phyloP scores from a whole-genome alignment of 2,329 filamentous ascomycete species.

The Diaporthe citri region DNA sequence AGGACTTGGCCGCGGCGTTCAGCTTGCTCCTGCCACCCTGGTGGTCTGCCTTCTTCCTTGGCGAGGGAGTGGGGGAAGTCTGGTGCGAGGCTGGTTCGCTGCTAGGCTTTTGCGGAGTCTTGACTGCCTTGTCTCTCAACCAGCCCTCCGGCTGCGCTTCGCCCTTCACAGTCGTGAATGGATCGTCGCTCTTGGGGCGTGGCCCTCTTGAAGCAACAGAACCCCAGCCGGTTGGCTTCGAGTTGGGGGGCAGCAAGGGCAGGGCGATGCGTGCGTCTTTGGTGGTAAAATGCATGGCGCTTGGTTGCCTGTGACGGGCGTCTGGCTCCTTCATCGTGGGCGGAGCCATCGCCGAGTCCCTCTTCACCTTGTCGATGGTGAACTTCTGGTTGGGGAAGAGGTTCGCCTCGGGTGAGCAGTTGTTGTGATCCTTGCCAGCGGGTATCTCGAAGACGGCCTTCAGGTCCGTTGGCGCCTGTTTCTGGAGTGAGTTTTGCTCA shows the following conservation, averaged over 20 bases:
- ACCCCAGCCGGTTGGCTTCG: constrained; percentile 26
- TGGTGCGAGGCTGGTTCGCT: not conserved
- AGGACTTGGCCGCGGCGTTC: constrained; percentile 42
- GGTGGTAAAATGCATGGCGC: not conserved
- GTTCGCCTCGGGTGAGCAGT: constrained; percentile 26
- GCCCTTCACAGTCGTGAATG: not conserved
- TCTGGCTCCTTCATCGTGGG: not conserved
- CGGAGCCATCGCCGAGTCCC: not conserved
- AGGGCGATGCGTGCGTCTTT: constrained; percentile 28
- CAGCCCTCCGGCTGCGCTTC: not conserved
- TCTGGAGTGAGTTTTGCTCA: not conserved
- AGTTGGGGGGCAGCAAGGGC: constrained; percentile 22
- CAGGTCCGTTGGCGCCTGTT: constrained; percentile 14
- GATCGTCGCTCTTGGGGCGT: constrained; percentile 25
- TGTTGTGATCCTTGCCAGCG: not conserved
- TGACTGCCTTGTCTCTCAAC: constrained; percentile 24
- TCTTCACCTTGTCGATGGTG: constrained; percentile 36
- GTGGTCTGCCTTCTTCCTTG: constrained; percentile 4
- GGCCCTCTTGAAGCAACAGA: not conserved
- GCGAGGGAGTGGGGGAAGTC: constrained; percentile 32
- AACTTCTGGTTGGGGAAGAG: constrained; percentile 36
- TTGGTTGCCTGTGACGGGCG: not conserved
- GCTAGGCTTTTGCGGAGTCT: constrained; percentile 21
- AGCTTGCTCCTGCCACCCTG: constrained; percentile 19
- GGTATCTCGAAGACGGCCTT: constrained; percentile 21